Evolutionary conservation across 176 grass and related monocot species (phyloP), one percentile per base, ranked within the genome.

Genomic region (Carex parvula): DNA sequence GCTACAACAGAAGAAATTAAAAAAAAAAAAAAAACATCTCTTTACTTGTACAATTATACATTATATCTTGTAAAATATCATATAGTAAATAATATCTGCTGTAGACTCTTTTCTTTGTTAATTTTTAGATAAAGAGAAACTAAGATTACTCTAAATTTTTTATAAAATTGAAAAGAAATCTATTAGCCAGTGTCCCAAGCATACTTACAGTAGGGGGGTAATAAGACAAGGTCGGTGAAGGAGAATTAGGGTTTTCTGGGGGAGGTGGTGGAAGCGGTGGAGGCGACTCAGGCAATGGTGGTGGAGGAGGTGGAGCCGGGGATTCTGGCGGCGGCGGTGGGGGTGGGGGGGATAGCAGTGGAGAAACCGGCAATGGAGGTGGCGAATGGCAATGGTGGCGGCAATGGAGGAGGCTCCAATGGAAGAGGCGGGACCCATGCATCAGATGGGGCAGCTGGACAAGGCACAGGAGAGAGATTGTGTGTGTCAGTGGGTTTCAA

Each of bases 261-360:
- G 81, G 81, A 63, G 58, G 81, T 5, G 81, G 80, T 65, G 80
- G 80, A 52, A 50, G 80, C 3, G 80, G 81, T 3, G 81, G 60
- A 41, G 81, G 81, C 14, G 81, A 83, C 22, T 83, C 81, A 10
- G 81, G 81, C 81, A 83, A 30, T 66, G 81, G 81, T 32, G 81
- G 81, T 10, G 62, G 81, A 50, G 80, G 80, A 26, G 81, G 81
- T 66, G 81, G 81, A 14, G 81, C 61, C 8, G 24, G 81, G 22
- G 81, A 69, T 46, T 83, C 60, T 66, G 81, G 81, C 1, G 33
- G 26, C 1, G 77, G 77, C 0, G 63, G n/a, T n/a, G n/a, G 81
- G 6, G 62, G 79, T 21, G 79, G 81, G 63, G 80, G 21, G 54
- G 61, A 65, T 17, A 61, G 42, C 1, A 39, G 80, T 20, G 81